Evolutionary conservation across 208 protist genomes (phyloP).

Genomic region (Blastocrithidia nonstop): DNA sequence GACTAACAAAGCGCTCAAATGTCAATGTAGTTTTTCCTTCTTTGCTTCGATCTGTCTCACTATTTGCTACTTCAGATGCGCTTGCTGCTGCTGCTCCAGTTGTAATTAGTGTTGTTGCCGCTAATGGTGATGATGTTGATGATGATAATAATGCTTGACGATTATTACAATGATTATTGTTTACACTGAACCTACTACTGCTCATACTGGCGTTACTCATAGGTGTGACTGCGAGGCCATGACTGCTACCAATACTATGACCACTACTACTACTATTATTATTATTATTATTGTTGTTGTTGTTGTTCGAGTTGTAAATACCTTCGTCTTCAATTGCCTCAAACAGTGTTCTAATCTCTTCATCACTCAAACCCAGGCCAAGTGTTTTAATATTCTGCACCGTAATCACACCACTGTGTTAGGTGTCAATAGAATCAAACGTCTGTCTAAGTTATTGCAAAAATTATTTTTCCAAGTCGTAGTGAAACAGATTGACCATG

Average conservation of each 20-base stretch:
- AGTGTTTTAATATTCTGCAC: constrained; percentile 53
- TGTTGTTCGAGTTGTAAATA: constrained; percentile 35
- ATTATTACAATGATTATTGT: no score
- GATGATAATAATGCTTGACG: no score
- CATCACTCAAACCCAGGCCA: constrained; percentile 36
- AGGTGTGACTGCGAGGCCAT: neutral
- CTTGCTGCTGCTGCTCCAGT: neutral
- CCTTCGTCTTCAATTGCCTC: no score
- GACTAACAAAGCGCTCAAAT: constrained; percentile 69
- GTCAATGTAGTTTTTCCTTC: constrained; percentile 14
- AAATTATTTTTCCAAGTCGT: constrained; percentile 73
- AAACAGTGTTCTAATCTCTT: constrained; percentile 52
- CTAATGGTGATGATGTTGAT: no score
- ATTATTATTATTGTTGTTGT: constrained; percentile 6
- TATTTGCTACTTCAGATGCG: no score
- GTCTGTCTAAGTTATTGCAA: constrained; percentile 47
- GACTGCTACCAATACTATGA: neutral
- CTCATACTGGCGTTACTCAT: no score
- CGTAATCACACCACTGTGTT: constrained; percentile 67
- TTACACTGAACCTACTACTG: no score
- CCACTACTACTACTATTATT: neutral
- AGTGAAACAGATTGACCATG: constrained; percentile 74
- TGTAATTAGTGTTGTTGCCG: neutral
- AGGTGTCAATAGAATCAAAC: constrained; percentile 69
- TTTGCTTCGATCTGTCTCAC: no score